Conservation (phyloP, 2,329 filamentous ascomycete genomes). For the Penicillium sp. region DNA sequence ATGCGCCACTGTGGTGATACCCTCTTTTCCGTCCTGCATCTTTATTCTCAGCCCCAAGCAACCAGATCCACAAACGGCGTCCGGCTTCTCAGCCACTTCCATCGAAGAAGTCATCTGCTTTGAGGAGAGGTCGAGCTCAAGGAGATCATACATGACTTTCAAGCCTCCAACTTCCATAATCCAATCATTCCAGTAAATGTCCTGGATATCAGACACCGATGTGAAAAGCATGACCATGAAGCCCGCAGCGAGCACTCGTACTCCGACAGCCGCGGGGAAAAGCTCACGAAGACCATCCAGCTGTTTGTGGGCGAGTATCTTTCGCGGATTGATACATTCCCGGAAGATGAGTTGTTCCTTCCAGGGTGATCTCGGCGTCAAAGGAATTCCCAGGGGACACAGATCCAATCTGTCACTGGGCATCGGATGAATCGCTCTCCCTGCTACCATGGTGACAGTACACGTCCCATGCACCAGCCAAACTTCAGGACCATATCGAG, state of each 20-base stretch:
- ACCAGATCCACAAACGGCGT: neutral
- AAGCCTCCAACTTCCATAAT: conserved; percentile 2
- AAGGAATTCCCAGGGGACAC: neutral
- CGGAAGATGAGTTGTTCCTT: too few species aligned
- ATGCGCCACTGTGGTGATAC: conserved; percentile 7
- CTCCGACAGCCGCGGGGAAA: conserved; percentile 4
- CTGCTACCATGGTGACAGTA: neutral
- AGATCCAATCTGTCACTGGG: neutral
- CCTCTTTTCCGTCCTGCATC: conserved; percentile 2
- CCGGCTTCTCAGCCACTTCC: neutral
- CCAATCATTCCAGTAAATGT: conserved; percentile 2
- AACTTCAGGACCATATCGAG: conserved; percentile 1
- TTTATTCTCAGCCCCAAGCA: conserved; percentile 21
- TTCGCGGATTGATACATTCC: neutral
- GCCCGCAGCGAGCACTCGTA: neutral
- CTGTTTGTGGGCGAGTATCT: neutral
- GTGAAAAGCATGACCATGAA: conserved; percentile 4
- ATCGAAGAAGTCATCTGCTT: neutral
- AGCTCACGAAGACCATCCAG: conserved; percentile 5
- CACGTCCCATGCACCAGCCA: conserved; percentile 1
- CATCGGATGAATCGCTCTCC: conserved; percentile 1
- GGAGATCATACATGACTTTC: neutral
- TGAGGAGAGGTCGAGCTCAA: neutral
- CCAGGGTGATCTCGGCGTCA: neutral
- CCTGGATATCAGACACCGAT: neutral